phyloP scores from a whole-genome alignment of 306 rosid species.

The Trichosanthes cucumerina region DNA sequence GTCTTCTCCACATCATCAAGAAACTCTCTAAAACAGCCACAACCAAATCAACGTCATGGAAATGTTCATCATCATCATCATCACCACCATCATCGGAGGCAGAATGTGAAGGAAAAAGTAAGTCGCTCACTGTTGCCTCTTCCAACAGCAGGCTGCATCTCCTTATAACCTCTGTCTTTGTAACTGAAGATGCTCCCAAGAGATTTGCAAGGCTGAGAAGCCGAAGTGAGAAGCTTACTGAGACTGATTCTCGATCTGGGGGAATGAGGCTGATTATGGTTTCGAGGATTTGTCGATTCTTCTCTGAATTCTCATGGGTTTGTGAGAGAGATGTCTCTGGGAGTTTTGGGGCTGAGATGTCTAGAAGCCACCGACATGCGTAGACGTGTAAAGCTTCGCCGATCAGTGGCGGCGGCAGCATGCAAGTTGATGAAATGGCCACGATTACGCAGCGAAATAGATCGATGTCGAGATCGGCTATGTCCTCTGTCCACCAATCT shows the following conservation, averaged over 20 bases:
- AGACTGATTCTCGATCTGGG: slow-evolving; percentile 65
- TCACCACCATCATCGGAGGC: slow-evolving; percentile 9
- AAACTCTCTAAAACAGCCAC: slow-evolving; percentile 58
- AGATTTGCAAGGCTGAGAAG: slow-evolving; percentile 43
- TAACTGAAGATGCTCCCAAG: slow-evolving; percentile 51
- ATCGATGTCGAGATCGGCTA: slow-evolving; percentile 80
- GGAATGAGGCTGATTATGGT: slow-evolving; percentile 79
- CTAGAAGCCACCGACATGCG: slow-evolving; percentile 66
- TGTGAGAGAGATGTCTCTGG: slow-evolving; percentile 31
- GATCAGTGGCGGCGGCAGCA: slow-evolving; percentile 70
- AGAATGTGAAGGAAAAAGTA: slow-evolving; percentile 51
- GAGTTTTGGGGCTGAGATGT: slow-evolving; percentile 29
- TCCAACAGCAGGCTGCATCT: slow-evolving; percentile 66
- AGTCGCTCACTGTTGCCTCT: slow-evolving; percentile 69
- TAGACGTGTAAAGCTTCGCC: slow-evolving; percentile 96
- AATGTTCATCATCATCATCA: slow-evolving; percentile 29
- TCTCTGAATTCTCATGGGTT: slow-evolving; percentile 36
- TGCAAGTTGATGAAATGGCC: slow-evolving; percentile 56
- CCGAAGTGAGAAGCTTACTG: slow-evolving; percentile 66
- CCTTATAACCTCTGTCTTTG: slow-evolving; percentile 62
- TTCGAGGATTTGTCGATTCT: slow-evolving; percentile 46
- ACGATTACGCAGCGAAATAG: slow-evolving; percentile 62
- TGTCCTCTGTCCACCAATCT: slow-evolving; percentile 99
- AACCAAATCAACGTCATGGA: slow-evolving; percentile 64
- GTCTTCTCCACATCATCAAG: slow-evolving; percentile 61